Evolutionary conservation across 805 yeast species (phyloP).

Genomic region (Ogataea pilisensis): DNA sequence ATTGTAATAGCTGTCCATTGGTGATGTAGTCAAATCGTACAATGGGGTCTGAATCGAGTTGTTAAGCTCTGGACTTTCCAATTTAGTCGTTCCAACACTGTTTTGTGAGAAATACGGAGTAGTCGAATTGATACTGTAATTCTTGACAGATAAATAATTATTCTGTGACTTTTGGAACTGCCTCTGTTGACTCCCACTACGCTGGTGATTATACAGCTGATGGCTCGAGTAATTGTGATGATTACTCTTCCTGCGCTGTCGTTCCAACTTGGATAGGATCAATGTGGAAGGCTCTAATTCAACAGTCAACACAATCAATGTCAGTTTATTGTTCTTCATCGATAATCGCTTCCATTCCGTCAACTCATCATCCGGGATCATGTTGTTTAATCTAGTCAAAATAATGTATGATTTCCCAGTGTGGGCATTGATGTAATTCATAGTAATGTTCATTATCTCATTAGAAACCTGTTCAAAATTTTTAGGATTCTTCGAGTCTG

Average conservation of each 20-base stretch:
- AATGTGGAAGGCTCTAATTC: conserved; percentile 50
- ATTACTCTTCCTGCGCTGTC: background rate
- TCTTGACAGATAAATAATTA: conserved; percentile 5
- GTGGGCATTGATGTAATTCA: conserved; percentile 36
- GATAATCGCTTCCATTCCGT: conserved; percentile 76
- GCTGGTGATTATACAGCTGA: too few species aligned
- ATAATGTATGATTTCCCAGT: conserved; percentile 60
- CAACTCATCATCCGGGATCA: conserved; percentile 77
- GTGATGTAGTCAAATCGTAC: conserved; percentile 25
- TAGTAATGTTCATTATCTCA: conserved; percentile 62
- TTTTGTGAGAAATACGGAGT: background rate
- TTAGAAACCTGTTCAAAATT: conserved; percentile 55
- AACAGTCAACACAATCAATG: conserved; percentile 67
- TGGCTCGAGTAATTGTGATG: background rate
- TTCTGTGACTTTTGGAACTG: conserved; percentile 1
- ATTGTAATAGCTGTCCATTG: conserved; percentile 17
- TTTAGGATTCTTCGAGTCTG: conserved; percentile 28
- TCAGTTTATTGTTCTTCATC: conserved; percentile 48
- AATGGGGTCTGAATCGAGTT: conserved; percentile 25
- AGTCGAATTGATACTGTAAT: conserved; percentile 2
- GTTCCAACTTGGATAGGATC: conserved; percentile 24
- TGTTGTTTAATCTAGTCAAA: conserved; percentile 65
- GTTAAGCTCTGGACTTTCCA: conserved; percentile 28
- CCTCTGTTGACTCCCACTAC: background rate
- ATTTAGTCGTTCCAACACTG: conserved; percentile 5